Conservation (phyloP, 495 filamentous ascomycete species). For the Barbatosphaeria neglecta region DNA sequence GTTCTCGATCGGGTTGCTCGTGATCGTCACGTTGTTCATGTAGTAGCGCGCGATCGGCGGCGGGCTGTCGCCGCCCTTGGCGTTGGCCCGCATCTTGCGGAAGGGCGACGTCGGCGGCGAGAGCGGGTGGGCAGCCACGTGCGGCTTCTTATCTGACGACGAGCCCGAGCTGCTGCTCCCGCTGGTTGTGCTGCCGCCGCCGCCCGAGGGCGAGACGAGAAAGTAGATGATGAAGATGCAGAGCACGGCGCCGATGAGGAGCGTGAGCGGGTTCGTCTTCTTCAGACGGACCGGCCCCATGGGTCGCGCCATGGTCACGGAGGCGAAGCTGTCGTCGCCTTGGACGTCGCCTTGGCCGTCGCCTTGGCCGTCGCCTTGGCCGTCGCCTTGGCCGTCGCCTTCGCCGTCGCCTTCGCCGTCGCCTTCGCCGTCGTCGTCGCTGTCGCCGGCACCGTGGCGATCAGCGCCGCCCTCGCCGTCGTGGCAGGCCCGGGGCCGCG, state of each 20-base stretch:
- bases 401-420: neutral
- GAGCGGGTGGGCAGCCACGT: constrained; percentile 59
- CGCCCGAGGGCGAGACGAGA: constrained; percentile 33
- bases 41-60: constrained; percentile 92
- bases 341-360: neutral
- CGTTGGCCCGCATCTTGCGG: constrained; percentile 47
- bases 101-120: constrained; percentile 81
- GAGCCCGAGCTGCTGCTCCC: constrained; percentile 24
- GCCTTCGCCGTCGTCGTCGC: neutral
- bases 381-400: neutral
- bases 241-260: constrained; percentile 35
- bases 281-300: constrained; percentile 46
- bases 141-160: constrained; percentile 38
- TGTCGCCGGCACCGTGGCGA: neutral
- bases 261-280: constrained; percentile 40
- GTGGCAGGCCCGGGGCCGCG: too few relatives aligned
- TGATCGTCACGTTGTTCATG: constrained; percentile 83
- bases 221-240: constrained; percentile 45
- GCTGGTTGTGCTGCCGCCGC: too few relatives aligned
- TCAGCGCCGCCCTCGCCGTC: neutral
- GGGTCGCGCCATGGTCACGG: constrained; percentile 35
- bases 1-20: constrained; percentile 58
- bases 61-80: constrained; percentile 46
- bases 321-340: neutral
- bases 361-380: neutral